Conservation (phyloP, 805 yeast genomes). For the Hanseniaspora meyeri region DNA sequence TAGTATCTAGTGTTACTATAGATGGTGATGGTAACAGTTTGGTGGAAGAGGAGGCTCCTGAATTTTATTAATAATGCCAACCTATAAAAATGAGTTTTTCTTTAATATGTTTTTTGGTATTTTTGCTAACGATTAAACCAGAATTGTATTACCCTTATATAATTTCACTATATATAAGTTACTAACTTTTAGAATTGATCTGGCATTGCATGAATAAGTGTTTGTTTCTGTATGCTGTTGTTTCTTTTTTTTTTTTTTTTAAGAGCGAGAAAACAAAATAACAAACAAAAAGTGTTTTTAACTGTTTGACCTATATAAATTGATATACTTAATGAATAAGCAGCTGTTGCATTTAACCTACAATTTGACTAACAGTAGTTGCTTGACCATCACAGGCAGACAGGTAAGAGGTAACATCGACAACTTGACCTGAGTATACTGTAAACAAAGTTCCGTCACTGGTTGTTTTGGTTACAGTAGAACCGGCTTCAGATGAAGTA, state of each 20-base stretch:
- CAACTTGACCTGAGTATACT: constrained; percentile 1
- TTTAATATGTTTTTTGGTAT: too few species aligned
- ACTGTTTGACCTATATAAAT: neutral
- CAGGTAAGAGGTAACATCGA: neutral
- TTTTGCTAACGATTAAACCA: too few species aligned
- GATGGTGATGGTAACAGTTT: neutral
- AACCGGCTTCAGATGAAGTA: neutral
- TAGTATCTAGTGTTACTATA: neutral
- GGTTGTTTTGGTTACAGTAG: neutral
- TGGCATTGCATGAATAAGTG: too few species aligned
- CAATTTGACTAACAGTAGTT: neutral
- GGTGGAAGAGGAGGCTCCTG: constrained; percentile 7
- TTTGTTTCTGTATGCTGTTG: neutral
- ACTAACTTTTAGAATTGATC: too few species aligned
- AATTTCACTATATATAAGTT: too few species aligned
- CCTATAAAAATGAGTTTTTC: too few species aligned
- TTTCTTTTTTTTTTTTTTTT: neutral
- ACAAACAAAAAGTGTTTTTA: too few species aligned
- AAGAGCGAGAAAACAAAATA: too few species aligned
- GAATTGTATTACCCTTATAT: too few species aligned
- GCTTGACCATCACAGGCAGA: neutral
- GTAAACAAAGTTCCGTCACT: constrained; percentile 3
- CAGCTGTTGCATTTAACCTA: neutral
- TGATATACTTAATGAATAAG: neutral
- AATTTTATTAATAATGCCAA: neutral